phyloP scores from a whole-genome alignment of 768 basidiomycete genomes.

The Hygrocybe coccinea region DNA sequence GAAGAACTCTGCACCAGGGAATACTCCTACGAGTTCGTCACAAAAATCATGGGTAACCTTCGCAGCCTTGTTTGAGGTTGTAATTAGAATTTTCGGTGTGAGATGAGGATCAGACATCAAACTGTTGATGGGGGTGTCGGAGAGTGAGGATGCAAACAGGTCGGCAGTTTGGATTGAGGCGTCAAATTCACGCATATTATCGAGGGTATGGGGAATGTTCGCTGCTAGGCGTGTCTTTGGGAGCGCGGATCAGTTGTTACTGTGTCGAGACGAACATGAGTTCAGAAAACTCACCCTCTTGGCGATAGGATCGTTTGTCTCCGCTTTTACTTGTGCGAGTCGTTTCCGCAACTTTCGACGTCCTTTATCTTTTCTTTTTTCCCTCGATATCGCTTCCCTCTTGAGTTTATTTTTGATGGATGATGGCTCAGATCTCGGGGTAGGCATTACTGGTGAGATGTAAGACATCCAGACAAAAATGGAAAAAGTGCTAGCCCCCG shows the following conservation, averaged over 20 bases:
- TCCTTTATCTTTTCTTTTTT: slow-evolving; percentile 70
- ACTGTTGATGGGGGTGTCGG: slow-evolving; percentile 54
- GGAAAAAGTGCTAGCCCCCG: too few relatives aligned
- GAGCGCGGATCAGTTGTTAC: background rate
- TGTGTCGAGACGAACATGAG: background rate
- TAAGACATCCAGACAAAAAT: too few relatives aligned
- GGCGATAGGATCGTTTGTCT: slow-evolving; percentile 66
- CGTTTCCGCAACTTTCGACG: slow-evolving; percentile 78
- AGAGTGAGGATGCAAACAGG: slow-evolving; percentile 75
- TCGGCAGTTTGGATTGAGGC: slow-evolving; percentile 62
- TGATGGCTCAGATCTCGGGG: slow-evolving; percentile 19
- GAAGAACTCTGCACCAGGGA: slow-evolving; percentile 89
- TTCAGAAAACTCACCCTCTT: slow-evolving; percentile 58
- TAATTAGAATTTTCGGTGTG: slow-evolving; percentile 85
- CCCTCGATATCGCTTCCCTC: slow-evolving; percentile 69
- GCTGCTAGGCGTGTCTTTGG: slow-evolving; percentile 71
- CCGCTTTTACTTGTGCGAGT: slow-evolving; percentile 71
- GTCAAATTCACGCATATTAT: slow-evolving; percentile 87
- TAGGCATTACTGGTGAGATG: too few relatives aligned
- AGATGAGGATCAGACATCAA: slow-evolving; percentile 52
- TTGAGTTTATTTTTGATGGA: slow-evolving; percentile 85
- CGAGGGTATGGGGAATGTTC: slow-evolving; percentile 87
- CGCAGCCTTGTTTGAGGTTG: slow-evolving; percentile 86
- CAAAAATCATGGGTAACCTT: slow-evolving; percentile 88
- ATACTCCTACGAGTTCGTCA: slow-evolving; percentile 83